Percentiles rank a stretch among this genome's conserved stretches.
Conservation (phyloP, 371 early-diverging fungal genomes). For the Rhizopus microsporus region DNA sequence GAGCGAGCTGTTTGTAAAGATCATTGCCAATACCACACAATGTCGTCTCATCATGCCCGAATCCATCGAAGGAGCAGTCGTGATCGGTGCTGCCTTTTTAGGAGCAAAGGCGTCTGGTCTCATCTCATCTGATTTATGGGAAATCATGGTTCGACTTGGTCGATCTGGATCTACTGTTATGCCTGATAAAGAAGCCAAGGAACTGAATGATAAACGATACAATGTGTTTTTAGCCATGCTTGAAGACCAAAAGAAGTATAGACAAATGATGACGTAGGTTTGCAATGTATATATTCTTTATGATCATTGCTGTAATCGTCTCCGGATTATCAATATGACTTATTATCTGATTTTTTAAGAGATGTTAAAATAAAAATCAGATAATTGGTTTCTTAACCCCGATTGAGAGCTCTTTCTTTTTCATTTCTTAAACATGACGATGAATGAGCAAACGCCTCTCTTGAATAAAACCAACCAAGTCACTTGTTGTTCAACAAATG, state of each 20-base stretch:
- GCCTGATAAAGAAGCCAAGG: constrained; percentile 46
- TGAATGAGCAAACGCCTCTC: constrained; percentile 29
- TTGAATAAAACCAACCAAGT: constrained; percentile 7
- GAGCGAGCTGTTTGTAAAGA: constrained; percentile 63
- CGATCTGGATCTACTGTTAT: constrained; percentile 51
- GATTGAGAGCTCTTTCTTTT: no score
- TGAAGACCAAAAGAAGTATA: constrained; percentile 56
- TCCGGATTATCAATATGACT: no score
- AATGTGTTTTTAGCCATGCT: constrained; percentile 62
- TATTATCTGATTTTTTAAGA: no score
- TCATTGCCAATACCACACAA: constrained; percentile 62
- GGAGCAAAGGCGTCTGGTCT: constrained; percentile 62
- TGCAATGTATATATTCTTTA: neutral
- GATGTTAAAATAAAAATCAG: no score
- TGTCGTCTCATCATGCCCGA: constrained; percentile 59
- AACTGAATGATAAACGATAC: constrained; percentile 57
- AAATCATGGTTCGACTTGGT: constrained; percentile 61
- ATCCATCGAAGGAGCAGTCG: constrained; percentile 65
- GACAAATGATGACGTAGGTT: constrained; percentile 47
- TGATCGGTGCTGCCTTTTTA: constrained; percentile 71
- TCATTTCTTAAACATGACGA: neutral
- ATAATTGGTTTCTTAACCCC: no score
- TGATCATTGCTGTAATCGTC: no score
- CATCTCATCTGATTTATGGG: constrained; percentile 39
- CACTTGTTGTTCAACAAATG: constrained; percentile 20